Percentiles rank a stretch among this genome's conserved stretches.
phyloP scores from a whole-genome alignment of 1,139 yeast species.

The Yamadazyma blattariae region DNA sequence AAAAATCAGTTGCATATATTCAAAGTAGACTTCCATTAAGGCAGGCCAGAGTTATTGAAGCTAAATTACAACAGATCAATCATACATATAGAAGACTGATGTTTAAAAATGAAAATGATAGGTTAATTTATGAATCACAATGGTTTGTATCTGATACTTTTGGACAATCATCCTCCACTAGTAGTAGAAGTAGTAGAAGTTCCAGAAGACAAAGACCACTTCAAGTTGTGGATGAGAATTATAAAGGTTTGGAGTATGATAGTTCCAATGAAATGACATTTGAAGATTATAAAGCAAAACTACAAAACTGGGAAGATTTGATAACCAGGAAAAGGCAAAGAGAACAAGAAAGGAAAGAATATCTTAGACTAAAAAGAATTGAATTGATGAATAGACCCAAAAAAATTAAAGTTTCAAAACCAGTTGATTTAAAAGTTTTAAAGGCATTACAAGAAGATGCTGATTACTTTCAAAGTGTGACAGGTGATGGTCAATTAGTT shows the following conservation, averaged over 20 bases:
- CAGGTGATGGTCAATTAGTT: conserved; percentile 32
- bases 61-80: conserved; percentile 19
- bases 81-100: conserved; percentile 23
- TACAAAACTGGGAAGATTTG: conserved; percentile 1
- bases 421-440: neutral
- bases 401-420: conserved; percentile 1
- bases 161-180: conserved; percentile 10
- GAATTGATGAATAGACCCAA: conserved; percentile 12
- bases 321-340: conserved; percentile 1
- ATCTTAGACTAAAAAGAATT: conserved; percentile 7
- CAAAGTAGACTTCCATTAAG: conserved; percentile 15
- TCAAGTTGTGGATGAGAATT: conserved; percentile 9
- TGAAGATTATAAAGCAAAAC: conserved; percentile 5
- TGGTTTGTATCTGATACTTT: conserved; percentile 28
- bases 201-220: conserved; percentile 12
- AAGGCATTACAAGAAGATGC: conserved; percentile 22
- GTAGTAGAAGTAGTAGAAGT: conserved; percentile 7
- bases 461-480: conserved; percentile 36
- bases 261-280: conserved; percentile 4
- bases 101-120: conserved; percentile 28
- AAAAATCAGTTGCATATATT: conserved; percentile 10
- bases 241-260: neutral
- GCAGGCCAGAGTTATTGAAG: conserved; percentile 12
- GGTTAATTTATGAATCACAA: conserved; percentile 35
- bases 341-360: conserved; percentile 8